phyloP scores from a whole-genome alignment of 2,329 filamentous ascomycete genomes.

The Colletotrichum horii region DNA sequence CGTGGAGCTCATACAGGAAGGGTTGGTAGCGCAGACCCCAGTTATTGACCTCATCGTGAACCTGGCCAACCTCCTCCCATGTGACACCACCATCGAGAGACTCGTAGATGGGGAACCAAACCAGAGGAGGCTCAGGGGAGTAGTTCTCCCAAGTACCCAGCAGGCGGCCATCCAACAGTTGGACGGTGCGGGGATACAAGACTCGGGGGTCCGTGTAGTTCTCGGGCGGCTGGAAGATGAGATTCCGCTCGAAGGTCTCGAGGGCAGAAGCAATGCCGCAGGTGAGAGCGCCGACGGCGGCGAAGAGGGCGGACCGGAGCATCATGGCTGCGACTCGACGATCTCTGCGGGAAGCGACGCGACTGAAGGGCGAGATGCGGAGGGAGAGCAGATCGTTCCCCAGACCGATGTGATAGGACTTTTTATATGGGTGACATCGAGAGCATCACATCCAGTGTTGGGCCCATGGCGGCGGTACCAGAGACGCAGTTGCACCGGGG shows the following conservation, averaged over 20 bases:
- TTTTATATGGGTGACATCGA: not conserved
- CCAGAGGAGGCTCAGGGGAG: conserved; percentile 58
- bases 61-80: conserved; percentile 68
- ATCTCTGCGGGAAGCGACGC: not conserved
- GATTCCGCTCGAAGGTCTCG: conserved; percentile 28
- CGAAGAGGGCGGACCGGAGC: conserved; percentile 18
- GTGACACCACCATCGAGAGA: conserved; percentile 60
- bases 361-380: not conserved
- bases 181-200: conserved; percentile 48
- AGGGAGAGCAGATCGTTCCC: not conserved
- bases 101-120: conserved; percentile 59
- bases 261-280: conserved; percentile 17
- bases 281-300: conserved; percentile 1
- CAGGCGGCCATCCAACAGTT: conserved; percentile 51
- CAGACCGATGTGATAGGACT: not conserved
- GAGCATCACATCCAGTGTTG: not conserved
- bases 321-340: conserved; percentile 4
- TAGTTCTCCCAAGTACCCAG: conserved; percentile 63
- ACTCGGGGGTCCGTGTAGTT: conserved; percentile 48
- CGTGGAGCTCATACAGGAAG: conserved; percentile 67
- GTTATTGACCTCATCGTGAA: conserved; percentile 67
- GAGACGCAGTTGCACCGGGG: not conserved
- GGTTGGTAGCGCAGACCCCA: conserved; percentile 75
- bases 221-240: conserved; percentile 47
- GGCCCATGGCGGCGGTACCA: not conserved